Conservation (phyloP, 2,329 filamentous ascomycete genomes). For the Talaromyces sp. region DNA sequence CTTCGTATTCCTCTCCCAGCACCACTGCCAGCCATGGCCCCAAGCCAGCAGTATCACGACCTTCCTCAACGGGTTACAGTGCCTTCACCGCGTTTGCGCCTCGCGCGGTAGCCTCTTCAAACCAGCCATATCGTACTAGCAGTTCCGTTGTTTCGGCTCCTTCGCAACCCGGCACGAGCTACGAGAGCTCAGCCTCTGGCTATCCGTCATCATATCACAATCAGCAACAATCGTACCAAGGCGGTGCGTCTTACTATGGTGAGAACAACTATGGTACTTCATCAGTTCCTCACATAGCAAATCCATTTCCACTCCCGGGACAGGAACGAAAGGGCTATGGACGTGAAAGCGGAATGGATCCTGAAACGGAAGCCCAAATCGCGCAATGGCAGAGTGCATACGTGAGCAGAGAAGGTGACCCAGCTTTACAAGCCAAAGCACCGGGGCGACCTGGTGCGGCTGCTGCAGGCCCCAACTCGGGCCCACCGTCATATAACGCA, state of each 20-base stretch:
- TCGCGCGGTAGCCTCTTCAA: slow-evolving; percentile 48
- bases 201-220: slow-evolving; percentile 38
- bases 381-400: slow-evolving; percentile 95
- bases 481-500: slow-evolving; percentile 29
- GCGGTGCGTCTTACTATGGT: slow-evolving; percentile 41
- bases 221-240: slow-evolving; percentile 29
- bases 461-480: slow-evolving; percentile 41
- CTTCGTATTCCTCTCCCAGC: slow-evolving; percentile 25
- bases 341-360: slow-evolving; percentile 50
- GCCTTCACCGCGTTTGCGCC: slow-evolving; percentile 56
- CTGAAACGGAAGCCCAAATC: slow-evolving; percentile 84
- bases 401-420: slow-evolving; percentile 54
- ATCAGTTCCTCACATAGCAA: slow-evolving; percentile 65
- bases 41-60: slow-evolving; percentile 12
- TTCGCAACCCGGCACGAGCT: slow-evolving; percentile 23
- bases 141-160: slow-evolving; percentile 32
- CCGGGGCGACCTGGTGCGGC: slow-evolving; percentile 38
- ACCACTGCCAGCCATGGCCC: slow-evolving; percentile 26
- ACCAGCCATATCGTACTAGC: slow-evolving; percentile 33
- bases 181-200: slow-evolving; percentile 23
- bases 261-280: slow-evolving; percentile 41
- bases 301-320: slow-evolving; percentile 69
- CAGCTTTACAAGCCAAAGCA: slow-evolving; percentile 24
- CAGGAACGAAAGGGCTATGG: slow-evolving; percentile 31
- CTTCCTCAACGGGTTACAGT: slow-evolving; percentile 26